phyloP scores from a whole-genome alignment of 31 red algal genomes.

The Endocladia muricata region DNA sequence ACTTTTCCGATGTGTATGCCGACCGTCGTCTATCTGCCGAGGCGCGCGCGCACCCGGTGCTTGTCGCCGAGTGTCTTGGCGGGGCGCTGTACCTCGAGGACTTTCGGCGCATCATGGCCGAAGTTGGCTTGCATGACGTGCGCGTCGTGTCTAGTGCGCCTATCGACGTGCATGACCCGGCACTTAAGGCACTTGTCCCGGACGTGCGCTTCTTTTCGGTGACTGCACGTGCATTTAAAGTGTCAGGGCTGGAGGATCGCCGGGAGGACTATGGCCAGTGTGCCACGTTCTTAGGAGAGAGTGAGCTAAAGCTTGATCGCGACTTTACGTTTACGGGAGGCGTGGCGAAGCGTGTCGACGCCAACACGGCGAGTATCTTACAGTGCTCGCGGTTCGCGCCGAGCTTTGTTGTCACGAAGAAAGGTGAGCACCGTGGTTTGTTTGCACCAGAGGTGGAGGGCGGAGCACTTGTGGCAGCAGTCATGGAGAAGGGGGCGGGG shows the following conservation, averaged over 20 bases:
- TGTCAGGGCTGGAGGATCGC: conserved; percentile 49
- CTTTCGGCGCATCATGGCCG: conserved; percentile 58
- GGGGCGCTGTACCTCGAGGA: conserved; percentile 89
- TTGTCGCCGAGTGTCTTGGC: conserved; percentile 84
- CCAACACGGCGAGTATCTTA: conserved; percentile 80
- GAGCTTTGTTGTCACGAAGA: conserved; percentile 39
- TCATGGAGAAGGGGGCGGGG: too few relatives aligned
- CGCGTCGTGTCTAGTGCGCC: conserved; percentile 65
- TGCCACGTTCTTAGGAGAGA: conserved; percentile 51
- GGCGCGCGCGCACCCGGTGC: conserved; percentile 39
- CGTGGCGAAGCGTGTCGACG: conserved; percentile 38
- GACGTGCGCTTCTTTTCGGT: conserved; percentile 74
- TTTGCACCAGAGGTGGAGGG: not conserved
- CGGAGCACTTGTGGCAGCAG: not conserved
- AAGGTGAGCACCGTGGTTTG: not conserved
- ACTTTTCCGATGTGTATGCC: conserved; percentile 93
- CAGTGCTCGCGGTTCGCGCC: conserved; percentile 41
- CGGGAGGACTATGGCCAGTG: conserved; percentile 90
- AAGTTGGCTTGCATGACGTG: conserved; percentile 73
- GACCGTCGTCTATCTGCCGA: conserved; percentile 65
- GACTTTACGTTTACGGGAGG: conserved; percentile 50
- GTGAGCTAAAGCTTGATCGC: conserved; percentile 43
- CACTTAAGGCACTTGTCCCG: conserved; percentile 41
- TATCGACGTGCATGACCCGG: conserved; percentile 52
- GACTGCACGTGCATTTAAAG: conserved; percentile 82